These are phyloP conservation scores for Sisymbrium irio DNA, from an alignment of 345 rosid genomes.

Conservation along the genomic window DNA sequence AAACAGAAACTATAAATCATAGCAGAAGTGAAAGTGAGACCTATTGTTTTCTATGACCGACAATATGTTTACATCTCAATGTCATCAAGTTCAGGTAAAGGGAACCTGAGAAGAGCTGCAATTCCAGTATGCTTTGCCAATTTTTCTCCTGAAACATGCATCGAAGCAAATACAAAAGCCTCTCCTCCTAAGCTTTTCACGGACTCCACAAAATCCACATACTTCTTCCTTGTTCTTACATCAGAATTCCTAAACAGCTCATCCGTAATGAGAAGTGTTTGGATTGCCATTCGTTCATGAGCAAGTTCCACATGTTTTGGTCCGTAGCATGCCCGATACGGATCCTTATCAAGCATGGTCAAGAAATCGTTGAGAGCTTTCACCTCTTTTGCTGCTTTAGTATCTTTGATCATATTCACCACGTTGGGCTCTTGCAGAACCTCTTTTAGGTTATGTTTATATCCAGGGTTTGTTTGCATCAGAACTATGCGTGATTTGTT, in stretches of 20 bases:
- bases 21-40: no score
- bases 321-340: slow-evolving; percentile 85
- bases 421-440: slow-evolving; percentile 80
- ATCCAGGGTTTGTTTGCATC: slow-evolving; percentile 85
- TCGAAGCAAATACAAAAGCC: no score
- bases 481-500: slow-evolving; percentile 77
- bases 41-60: no score
- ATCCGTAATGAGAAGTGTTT: no score
- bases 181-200: slow-evolving; percentile 79
- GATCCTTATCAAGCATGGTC: slow-evolving; percentile 64
- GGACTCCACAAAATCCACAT: slow-evolving; percentile 71
- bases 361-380: slow-evolving; percentile 74
- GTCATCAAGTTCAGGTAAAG: no score
- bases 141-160: no score
- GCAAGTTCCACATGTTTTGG: slow-evolving; percentile 97
- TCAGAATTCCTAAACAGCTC: no score
- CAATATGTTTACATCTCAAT: no score
- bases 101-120: no score
- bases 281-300: slow-evolving; percentile 82
- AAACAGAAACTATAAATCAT: no score
- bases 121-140: no score
- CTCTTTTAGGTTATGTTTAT: slow-evolving; percentile 86
- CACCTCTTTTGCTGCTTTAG: slow-evolving; percentile 98
- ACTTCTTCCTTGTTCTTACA: no score
- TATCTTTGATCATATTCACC: slow-evolving; percentile 86